These are phyloP conservation scores for Solanum sejunctum DNA, from an alignment of 257 asterid genomes.

Conservation along the genomic window DNA sequence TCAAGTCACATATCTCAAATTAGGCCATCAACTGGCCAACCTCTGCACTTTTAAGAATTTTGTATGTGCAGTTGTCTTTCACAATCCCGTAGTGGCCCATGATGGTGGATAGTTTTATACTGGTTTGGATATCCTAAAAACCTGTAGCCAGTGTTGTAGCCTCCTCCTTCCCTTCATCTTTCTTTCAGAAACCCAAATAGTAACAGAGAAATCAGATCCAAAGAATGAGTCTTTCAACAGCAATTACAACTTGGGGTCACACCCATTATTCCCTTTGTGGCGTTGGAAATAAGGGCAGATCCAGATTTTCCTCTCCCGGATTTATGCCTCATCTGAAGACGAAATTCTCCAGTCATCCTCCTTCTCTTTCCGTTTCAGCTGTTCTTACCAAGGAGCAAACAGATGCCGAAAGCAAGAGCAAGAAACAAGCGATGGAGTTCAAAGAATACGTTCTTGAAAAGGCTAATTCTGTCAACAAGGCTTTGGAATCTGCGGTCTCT, in stretches of 20 bases:
- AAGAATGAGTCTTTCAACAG: conserved; percentile 19
- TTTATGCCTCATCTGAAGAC: not conserved
- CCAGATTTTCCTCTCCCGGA: conserved; percentile 2
- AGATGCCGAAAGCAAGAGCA: not conserved
- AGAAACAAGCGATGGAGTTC: conserved; percentile 17
- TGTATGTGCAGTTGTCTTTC: not conserved
- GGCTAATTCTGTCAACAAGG: conserved; percentile 29
- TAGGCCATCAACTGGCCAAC: too few species aligned
- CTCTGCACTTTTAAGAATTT: too few species aligned
- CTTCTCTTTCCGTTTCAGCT: conserved; percentile 9
- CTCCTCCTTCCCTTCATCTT: not conserved
- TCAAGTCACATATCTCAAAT: too few species aligned
- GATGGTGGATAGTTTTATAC: not conserved
- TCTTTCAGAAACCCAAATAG: not conserved
- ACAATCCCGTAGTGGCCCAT: not conserved
- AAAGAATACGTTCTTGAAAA: conserved; percentile 28
- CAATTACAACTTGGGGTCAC: conserved; percentile 13
- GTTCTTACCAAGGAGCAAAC: conserved; percentile 15
- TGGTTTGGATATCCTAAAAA: not conserved
- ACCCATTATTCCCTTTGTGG: not conserved
- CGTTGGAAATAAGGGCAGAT: not conserved
- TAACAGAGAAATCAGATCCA: not conserved
- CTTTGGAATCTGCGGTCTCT: conserved; percentile 26
- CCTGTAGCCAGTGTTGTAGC: not conserved
- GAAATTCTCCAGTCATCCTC: not conserved